Percentiles rank a stretch among this genome's conserved stretches.
phyloP scores from a whole-genome alignment of 1,139 yeast species.

The Taphrina flavorubra region DNA sequence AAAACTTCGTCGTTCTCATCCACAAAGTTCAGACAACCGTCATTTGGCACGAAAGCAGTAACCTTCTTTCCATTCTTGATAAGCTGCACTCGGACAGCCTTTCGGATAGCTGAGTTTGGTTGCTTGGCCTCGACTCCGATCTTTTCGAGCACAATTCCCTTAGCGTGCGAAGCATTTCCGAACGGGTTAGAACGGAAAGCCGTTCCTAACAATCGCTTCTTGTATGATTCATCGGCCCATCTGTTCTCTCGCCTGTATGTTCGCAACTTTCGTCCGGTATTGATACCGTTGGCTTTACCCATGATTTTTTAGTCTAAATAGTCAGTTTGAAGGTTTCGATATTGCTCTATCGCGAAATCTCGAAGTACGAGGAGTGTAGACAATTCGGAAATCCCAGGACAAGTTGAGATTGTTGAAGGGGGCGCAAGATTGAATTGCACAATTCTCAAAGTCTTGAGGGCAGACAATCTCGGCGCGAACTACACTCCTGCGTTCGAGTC shows the following conservation, averaged over 20 bases:
- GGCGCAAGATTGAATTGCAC: background rate
- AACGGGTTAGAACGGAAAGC: constrained; percentile 99
- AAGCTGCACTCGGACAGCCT: constrained; percentile 98
- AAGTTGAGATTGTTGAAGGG: background rate
- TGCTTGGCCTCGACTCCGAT: constrained; percentile 99
- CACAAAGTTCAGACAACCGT: constrained; percentile 99
- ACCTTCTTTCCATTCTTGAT: constrained; percentile 99
- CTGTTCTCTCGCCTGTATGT: constrained; percentile 98
- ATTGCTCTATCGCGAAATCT: background rate
- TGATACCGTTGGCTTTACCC: constrained; percentile 73
- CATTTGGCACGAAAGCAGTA: constrained; percentile 99
- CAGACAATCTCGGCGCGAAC: background rate
- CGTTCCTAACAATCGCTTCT: constrained; percentile 98
- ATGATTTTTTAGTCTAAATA: constrained; percentile 5
- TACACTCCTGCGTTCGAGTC: background rate
- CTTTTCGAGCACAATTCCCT: constrained; percentile 99
- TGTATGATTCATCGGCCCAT: constrained; percentile 92
- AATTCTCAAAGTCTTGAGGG: too few species aligned
- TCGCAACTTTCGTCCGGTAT: constrained; percentile 99
- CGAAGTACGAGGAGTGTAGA: background rate
- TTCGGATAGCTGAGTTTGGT: constrained; percentile 99
- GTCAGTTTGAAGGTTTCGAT: background rate
- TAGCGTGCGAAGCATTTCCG: constrained; percentile 99
- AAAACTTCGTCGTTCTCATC: constrained; percentile 99
- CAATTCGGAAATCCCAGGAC: too few species aligned